Percentiles rank a stretch among this genome's conserved stretches.
Evolutionary conservation across 305 asterid genomes (phyloP).

Genomic region (Solanum hybrid): DNA sequence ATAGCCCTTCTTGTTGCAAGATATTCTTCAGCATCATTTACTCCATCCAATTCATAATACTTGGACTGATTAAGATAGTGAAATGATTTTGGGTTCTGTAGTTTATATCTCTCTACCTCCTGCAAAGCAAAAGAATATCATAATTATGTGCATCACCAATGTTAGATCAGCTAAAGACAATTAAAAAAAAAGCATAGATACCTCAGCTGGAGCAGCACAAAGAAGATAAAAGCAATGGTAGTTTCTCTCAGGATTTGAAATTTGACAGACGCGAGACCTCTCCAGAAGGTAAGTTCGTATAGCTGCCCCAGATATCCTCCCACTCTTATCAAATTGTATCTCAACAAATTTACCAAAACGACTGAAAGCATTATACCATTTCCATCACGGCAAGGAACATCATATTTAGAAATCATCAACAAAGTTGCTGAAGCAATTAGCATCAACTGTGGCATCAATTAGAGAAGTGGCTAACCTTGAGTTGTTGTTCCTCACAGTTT

Average conservation of each 20-base stretch:
- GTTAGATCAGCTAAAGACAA: neutral
- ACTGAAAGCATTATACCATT: conserved; percentile 32
- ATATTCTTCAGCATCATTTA: conserved; percentile 85
- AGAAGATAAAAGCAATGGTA: conserved; percentile 98
- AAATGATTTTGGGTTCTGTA: conserved; percentile 62
- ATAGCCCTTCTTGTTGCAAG: conserved; percentile 96
- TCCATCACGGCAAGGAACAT: neutral
- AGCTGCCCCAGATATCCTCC: conserved; percentile 99
- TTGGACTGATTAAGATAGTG: conserved; percentile 93
- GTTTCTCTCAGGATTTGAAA: conserved; percentile 94
- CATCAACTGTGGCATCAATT: neutral
- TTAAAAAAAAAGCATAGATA: conserved; percentile 16
- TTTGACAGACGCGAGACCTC: conserved; percentile 98
- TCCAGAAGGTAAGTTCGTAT: conserved; percentile 94
- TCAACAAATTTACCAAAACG: conserved; percentile 99
- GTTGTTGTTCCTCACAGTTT: conserved; percentile 93
- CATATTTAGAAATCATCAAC: conserved; percentile 9
- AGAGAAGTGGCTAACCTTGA: conserved; percentile 56
- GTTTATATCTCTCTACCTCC: conserved; percentile 83
- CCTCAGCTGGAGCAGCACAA: conserved; percentile 96
- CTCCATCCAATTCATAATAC: conserved; percentile 79
- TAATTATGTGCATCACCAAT: conserved; percentile 9
- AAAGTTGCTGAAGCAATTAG: neutral
- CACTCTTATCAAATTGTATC: conserved; percentile 94
- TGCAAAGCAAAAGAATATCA: conserved; percentile 29